Conservation (phyloP, 768 basidiomycete genomes). For the Suillus americanus region DNA sequence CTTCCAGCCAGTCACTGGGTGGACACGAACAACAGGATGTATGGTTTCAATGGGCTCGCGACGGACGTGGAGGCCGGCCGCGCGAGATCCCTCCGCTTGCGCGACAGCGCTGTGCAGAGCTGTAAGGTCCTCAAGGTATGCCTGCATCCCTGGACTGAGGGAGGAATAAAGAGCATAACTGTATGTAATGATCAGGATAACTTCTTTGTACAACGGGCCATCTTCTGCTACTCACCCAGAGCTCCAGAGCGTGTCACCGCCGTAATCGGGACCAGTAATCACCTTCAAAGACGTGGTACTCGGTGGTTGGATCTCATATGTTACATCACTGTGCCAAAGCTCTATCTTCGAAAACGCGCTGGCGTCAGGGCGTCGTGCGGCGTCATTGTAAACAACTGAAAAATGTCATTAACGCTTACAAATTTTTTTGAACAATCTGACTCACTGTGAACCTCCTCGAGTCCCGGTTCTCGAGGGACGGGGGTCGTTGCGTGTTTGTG, state of each 20-base stretch:
- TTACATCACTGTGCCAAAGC: slow-evolving; percentile 80
- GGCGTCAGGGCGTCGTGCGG: slow-evolving; percentile 59
- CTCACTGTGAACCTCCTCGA: slow-evolving; percentile 75
- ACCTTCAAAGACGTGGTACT: slow-evolving; percentile 76
- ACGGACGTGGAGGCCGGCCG: slow-evolving; percentile 68
- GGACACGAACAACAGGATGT: slow-evolving; percentile 82
- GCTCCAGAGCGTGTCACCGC: slow-evolving; percentile 82
- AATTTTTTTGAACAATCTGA: slow-evolving; percentile 6
- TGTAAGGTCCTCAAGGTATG: slow-evolving; percentile 69
- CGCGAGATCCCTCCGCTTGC: slow-evolving; percentile 74
- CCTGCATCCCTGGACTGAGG: slow-evolving; percentile 71
- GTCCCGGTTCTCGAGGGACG: slow-evolving; percentile 64
- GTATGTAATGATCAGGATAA: slow-evolving; percentile 10
- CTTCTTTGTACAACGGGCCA: not conserved
- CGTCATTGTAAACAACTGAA: slow-evolving; percentile 71
- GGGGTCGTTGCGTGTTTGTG: slow-evolving; percentile 86
- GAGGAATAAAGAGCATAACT: slow-evolving; percentile 86
- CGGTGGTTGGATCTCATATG: slow-evolving; percentile 84
- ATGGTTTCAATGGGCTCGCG: slow-evolving; percentile 66
- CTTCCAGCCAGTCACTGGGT: slow-evolving; percentile 86
- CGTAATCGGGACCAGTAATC: slow-evolving; percentile 65
- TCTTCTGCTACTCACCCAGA: slow-evolving; percentile 53
- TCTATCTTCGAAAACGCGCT: slow-evolving; percentile 71
- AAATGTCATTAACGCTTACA: slow-evolving; percentile 8
- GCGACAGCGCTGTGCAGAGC: slow-evolving; percentile 78